Conservation (phyloP, 2,329 filamentous ascomycete genomes). For the Fusarium sp. region DNA sequence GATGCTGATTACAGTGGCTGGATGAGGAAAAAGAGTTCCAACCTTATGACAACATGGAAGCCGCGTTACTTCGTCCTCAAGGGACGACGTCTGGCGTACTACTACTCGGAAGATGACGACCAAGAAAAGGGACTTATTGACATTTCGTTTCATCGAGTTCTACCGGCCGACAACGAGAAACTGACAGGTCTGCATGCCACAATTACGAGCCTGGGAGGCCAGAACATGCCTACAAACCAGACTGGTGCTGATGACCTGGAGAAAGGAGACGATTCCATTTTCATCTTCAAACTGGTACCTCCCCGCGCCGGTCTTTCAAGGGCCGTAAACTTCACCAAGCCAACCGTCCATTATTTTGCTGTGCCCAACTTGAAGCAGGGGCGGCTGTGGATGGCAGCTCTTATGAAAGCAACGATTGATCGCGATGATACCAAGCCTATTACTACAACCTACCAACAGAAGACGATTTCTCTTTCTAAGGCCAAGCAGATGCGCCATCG, state of each 20-base stretch:
- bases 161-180: slow-evolving; percentile 92
- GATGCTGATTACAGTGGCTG: slow-evolving; percentile 95
- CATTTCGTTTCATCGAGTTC: slow-evolving; percentile 96
- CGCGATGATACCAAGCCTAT: slow-evolving; percentile 85
- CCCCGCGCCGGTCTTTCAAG: slow-evolving; percentile 89
- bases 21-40: slow-evolving; percentile 99
- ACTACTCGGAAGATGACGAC: slow-evolving; percentile 92
- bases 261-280: slow-evolving; percentile 79
- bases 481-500: slow-evolving; percentile 90
- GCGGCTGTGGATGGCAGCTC: slow-evolving; percentile 95
- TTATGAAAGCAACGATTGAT: slow-evolving; percentile 99
- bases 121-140: slow-evolving; percentile 97
- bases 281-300: slow-evolving; percentile 98
- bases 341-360: slow-evolving; percentile 97
- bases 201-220: slow-evolving; percentile 78
- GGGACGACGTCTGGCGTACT: slow-evolving; percentile 92
- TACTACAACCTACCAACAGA: slow-evolving; percentile 94
- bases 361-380: slow-evolving; percentile 92
- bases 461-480: slow-evolving; percentile 93
- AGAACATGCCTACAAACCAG: slow-evolving; percentile 67
- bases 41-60: slow-evolving; percentile 98
- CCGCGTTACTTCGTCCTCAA: slow-evolving; percentile 95
- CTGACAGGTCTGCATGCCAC: slow-evolving; percentile 93
- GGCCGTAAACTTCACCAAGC: slow-evolving; percentile 97
- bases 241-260: slow-evolving; percentile 54